Percentiles rank a stretch among this genome's conserved stretches.
These are phyloP conservation scores for Endocalyx cinctus DNA, from an alignment of 2,329 filamentous ascomycete species.

Conservation along the genomic window DNA sequence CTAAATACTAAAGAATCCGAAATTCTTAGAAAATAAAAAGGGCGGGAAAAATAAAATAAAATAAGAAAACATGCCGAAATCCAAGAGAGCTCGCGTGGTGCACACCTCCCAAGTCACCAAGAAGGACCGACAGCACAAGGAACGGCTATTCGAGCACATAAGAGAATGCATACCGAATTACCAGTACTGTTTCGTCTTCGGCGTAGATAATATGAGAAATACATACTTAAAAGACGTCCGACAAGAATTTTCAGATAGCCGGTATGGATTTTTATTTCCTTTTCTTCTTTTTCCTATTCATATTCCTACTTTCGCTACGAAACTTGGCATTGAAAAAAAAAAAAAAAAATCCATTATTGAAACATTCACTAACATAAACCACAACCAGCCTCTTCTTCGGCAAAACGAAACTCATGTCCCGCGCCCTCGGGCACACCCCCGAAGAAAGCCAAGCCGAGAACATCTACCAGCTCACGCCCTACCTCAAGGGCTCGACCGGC, in stretches of 20 bases:
- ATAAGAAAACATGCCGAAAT: slow-evolving; percentile 90
- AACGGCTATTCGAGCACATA: slow-evolving; percentile 82
- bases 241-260: slow-evolving; percentile 76
- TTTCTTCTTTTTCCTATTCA: slow-evolving; percentile 57
- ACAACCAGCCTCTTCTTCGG: slow-evolving; percentile 84
- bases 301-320: too few relatives aligned
- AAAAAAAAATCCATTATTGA: neutral
- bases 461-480: slow-evolving; percentile 62
- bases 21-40: too few relatives aligned
- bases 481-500: slow-evolving; percentile 79
- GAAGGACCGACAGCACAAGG: slow-evolving; percentile 88
- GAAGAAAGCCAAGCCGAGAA: slow-evolving; percentile 78
- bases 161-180: slow-evolving; percentile 81
- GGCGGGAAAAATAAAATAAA: too few relatives aligned
- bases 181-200: slow-evolving; percentile 89
- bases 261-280: slow-evolving; percentile 63
- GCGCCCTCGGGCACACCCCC: slow-evolving; percentile 76
- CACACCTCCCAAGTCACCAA: slow-evolving; percentile 89
- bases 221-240: slow-evolving; percentile 90
- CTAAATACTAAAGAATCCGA: too few relatives aligned
- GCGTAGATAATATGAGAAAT: slow-evolving; percentile 97
- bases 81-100: slow-evolving; percentile 84
- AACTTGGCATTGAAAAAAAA: neutral
- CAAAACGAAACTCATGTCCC: slow-evolving; percentile 98
- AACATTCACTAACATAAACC: too few relatives aligned